Evolutionary conservation across 2,329 filamentous ascomycete genomes (phyloP), one percentile per base, ranked within the genome.

Genomic region (Aspergillus brasiliensis): DNA sequence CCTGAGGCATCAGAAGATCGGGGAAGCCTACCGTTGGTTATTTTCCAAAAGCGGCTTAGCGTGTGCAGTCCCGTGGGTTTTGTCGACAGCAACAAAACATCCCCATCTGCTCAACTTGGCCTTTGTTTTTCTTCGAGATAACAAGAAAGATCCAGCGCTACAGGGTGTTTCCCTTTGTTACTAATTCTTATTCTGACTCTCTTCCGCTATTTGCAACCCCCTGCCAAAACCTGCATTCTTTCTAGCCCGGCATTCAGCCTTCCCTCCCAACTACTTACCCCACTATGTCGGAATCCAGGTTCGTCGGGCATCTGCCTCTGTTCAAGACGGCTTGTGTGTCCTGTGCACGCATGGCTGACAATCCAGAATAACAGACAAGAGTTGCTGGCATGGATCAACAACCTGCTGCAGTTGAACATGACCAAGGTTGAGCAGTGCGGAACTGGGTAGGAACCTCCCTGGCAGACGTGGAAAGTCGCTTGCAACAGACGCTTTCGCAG

Each of bases 391-490:
- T 99, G 95, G 95, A 84, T 98, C 68, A 99, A 99, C 84, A 94
- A 91, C 84, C 90, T 99, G 64, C 88, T 99, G 54, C 92, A 97
- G 82, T 89, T 99, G 73, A 99, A 98, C 82, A 88, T 99, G 72
- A 98, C 91, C 72, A 98, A 97, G 81, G 92, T 99, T 77, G 95
- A 99, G 83, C 95, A 99, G 85, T 98, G 94, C 78, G 95, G 95
- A 77, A 98, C 94, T 74, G 95, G 94, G 94, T 98, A 88, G 71
- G 84, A 65, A 63, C 54, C 42, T 37, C 46, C 13, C 21, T 11
- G 52, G 42, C 38, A 47, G 23, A 37, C 11, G 23, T 51, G 34
- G 23, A 44, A 31, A 25, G 13, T 10, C 19, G 17, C 31, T 42
- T 42, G 17, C 56, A 31, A n/a, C 23, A 17, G 25, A 31, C 8